Percentiles rank a stretch among this genome's conserved stretches.
Evolutionary conservation across 495 filamentous ascomycete genomes (phyloP).

Genomic region (Penicillium tannophilum): DNA sequence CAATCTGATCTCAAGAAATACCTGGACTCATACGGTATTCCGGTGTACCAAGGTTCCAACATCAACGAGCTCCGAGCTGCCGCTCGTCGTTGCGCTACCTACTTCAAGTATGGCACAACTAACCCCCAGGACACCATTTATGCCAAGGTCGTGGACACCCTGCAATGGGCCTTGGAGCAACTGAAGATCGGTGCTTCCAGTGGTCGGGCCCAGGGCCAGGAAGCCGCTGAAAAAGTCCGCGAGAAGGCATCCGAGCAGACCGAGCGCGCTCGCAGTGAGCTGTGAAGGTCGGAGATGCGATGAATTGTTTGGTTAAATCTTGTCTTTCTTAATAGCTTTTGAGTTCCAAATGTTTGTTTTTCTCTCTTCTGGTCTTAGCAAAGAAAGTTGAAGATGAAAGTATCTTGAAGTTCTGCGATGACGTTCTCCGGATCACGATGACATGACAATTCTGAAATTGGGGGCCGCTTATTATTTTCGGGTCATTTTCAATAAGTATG

Average conservation of each 20-base stretch:
- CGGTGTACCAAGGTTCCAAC: conserved; percentile 69
- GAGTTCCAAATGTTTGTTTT: conserved; percentile 4
- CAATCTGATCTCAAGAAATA: conserved; percentile 79
- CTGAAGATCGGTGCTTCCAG: conserved; percentile 63
- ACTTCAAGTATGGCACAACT: conserved; percentile 76
- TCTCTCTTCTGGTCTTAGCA: neutral
- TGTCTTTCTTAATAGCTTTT: neutral
- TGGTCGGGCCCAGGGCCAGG: conserved; percentile 59
- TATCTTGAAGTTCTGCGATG: neutral
- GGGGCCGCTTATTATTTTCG: neutral
- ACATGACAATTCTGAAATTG: neutral
- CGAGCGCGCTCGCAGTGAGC: conserved; percentile 34
- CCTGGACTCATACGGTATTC: conserved; percentile 78
- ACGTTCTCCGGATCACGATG: neutral
- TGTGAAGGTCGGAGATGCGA: conserved; percentile 24
- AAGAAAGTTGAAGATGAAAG: neutral
- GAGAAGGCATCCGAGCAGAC: conserved; percentile 36
- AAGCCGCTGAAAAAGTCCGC: conserved; percentile 49
- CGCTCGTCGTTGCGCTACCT: conserved; percentile 71
- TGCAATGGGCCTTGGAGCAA: conserved; percentile 63
- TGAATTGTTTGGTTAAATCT: neutral
- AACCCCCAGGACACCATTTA: conserved; percentile 65
- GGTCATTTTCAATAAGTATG: neutral
- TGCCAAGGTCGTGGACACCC: conserved; percentile 59
- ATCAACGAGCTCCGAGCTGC: conserved; percentile 65